These are phyloP conservation scores for Aspergillus uvarum DNA, from an alignment of 2,329 filamentous ascomycete species.

Conservation along the genomic window DNA sequence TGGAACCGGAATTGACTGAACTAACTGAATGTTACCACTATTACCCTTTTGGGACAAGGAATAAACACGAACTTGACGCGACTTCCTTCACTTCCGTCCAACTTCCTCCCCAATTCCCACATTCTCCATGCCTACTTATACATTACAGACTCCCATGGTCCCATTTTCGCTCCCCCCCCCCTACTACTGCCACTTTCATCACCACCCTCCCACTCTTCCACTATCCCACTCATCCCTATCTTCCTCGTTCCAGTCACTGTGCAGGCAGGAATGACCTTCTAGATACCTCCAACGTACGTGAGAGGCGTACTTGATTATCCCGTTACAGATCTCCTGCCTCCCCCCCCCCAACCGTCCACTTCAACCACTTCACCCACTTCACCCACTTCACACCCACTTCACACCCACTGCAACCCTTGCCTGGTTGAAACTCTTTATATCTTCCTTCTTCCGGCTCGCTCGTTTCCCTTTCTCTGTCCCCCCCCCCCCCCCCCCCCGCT, in stretches of 20 bases:
- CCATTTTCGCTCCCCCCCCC: not conserved
- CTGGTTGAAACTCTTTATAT: conserved; percentile 12
- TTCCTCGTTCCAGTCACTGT: not conserved
- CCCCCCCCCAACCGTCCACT: conserved; percentile 13
- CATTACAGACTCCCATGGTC: not conserved
- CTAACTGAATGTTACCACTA: not conserved
- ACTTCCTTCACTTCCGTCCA: not conserved
- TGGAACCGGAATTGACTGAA: no score
- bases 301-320: not conserved
- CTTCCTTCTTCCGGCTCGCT: conserved; percentile 8
- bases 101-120: not conserved
- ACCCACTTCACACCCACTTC: conserved; percentile 11
- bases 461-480: conserved; percentile 3
- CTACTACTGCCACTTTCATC: conserved; percentile 2
- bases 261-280: conserved; percentile 5
- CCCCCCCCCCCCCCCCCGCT: not conserved
- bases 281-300: not conserved
- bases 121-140: conserved; percentile 8
- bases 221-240: not conserved
- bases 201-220: not conserved
- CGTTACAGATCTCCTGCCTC: conserved; percentile 1
- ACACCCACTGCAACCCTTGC: conserved; percentile 7
- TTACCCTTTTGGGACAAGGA: not conserved
- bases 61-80: conserved; percentile 18
- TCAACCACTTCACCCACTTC: conserved; percentile 11